These are phyloP conservation scores for Fusarium avenaceum DNA, from an alignment of 2,329 filamentous ascomycete species.

Conservation along the genomic window DNA sequence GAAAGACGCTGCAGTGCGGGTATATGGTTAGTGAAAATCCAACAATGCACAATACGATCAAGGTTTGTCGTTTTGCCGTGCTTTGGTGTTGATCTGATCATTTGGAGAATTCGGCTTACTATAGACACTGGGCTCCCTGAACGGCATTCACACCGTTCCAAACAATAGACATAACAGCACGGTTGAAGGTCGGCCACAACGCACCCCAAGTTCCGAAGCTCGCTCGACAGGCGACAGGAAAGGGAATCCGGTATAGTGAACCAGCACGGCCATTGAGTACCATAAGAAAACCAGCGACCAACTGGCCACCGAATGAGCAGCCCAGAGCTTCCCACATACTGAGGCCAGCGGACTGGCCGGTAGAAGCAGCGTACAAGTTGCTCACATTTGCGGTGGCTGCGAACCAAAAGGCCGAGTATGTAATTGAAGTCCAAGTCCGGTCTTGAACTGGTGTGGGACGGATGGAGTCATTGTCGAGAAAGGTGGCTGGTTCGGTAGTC, in stretches of 20 bases:
- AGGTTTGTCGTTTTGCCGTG: no score
- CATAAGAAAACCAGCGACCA: constrained; percentile 18
- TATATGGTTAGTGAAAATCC: rapidly evolving
- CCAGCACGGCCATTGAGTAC: constrained; percentile 18
- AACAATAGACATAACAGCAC: constrained; percentile 15
- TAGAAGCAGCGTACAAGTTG: constrained; percentile 1
- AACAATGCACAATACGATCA: not conserved
- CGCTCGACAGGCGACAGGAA: constrained; percentile 14
- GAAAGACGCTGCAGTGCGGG: constrained; percentile 1
- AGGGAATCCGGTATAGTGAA: constrained; percentile 7
- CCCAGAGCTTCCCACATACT: constrained; percentile 21
- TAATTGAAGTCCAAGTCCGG: constrained; percentile 20
- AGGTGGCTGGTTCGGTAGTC: constrained; percentile 1
- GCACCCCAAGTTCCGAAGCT: constrained; percentile 25
- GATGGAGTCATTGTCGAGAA: constrained; percentile 27
- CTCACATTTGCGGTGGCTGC: constrained; percentile 12
- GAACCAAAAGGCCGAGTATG: constrained; percentile 21
- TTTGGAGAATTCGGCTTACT: not conserved
- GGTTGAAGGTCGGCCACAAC: constrained; percentile 19
- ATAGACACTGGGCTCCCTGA: constrained; percentile 21
- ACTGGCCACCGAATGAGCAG: constrained; percentile 15
- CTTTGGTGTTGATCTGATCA: no score
- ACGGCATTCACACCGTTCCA: constrained; percentile 24
- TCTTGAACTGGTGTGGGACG: constrained; percentile 14
- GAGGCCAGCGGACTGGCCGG: not conserved